Percentiles rank a stretch among this genome's conserved stretches.
phyloP scores from a whole-genome alignment of 352 stramenopile genomes.

The Phytophthora tubulina region DNA sequence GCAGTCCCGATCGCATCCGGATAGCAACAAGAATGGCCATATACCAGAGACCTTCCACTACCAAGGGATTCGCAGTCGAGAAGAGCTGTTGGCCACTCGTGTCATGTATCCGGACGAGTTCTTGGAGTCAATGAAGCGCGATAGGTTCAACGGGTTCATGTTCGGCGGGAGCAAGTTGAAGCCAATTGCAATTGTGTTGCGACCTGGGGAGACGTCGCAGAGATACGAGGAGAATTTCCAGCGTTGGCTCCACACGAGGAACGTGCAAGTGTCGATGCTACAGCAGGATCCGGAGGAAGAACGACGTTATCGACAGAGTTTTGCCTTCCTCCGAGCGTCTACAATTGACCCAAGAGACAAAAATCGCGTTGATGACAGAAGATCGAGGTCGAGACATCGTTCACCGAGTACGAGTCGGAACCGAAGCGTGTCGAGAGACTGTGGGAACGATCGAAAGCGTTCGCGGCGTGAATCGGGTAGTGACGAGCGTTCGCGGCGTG shows the following conservation, averaged over 20 bases:
- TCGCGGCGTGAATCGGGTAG: background rate
- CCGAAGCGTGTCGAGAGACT: background rate
- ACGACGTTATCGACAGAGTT: slow-evolving; percentile 12
- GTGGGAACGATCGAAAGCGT: background rate
- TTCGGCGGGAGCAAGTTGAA: background rate
- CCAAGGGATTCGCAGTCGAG: background rate
- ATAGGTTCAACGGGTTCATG: background rate
- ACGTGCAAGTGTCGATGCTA: background rate
- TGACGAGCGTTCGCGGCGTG: no score
- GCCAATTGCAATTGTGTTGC: slow-evolving; percentile 14
- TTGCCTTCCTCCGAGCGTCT: background rate
- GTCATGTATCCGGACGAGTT: background rate
- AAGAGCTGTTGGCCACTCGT: background rate
- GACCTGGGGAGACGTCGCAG: background rate
- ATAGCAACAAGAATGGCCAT: no score
- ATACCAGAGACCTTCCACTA: no score
- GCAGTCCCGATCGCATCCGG: no score
- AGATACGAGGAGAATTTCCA: background rate
- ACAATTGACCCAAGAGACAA: no score
- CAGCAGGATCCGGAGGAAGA: slow-evolving; percentile 3
- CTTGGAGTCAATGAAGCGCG: background rate
- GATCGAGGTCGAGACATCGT: background rate
- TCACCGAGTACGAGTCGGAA: background rate
- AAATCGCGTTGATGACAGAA: background rate
- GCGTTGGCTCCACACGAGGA: background rate